phyloP scores from a whole-genome alignment of 768 basidiomycete genomes.

The Hericium coralloides region DNA sequence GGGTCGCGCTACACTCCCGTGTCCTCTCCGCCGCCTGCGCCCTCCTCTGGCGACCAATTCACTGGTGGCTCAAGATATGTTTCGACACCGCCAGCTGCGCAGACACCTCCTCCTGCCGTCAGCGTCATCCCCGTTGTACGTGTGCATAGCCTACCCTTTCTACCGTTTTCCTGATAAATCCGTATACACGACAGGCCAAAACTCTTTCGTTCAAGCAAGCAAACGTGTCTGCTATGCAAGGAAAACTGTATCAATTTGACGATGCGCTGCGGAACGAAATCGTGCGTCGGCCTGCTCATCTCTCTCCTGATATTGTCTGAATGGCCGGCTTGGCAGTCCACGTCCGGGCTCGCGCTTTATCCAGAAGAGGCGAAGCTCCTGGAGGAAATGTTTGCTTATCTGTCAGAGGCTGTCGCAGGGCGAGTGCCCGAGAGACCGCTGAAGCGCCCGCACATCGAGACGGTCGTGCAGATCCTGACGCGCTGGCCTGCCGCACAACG shows the following conservation, averaged over 20 bases:
- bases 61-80: conserved; percentile 14
- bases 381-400: conserved; percentile 55
- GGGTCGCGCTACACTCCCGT: conserved; percentile 43
- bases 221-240: conserved; percentile 68
- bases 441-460: conserved; percentile 45
- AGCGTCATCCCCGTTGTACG: conserved; percentile 10
- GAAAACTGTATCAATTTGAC: conserved; percentile 70
- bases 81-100: conserved; percentile 1
- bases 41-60: conserved; percentile 13
- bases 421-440: conserved; percentile 26
- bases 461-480: conserved; percentile 52
- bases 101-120: neutral
- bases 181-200: conserved; percentile 35
- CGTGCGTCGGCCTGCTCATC: conserved; percentile 33
- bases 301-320: neutral
- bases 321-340: conserved; percentile 38
- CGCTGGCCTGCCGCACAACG: conserved; percentile 68
- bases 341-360: conserved; percentile 60
- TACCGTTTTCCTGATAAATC: neutral
- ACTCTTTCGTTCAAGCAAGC: conserved; percentile 80
- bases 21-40: conserved; percentile 23
- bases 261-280: conserved; percentile 58
- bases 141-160: neutral
- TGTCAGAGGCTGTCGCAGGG: conserved; percentile 38
- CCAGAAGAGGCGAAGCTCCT: conserved; percentile 49